These are phyloP conservation scores for Stephanodiscus minutulus DNA, from an alignment of 108 stramenopile species.

Conservation along the genomic window DNA sequence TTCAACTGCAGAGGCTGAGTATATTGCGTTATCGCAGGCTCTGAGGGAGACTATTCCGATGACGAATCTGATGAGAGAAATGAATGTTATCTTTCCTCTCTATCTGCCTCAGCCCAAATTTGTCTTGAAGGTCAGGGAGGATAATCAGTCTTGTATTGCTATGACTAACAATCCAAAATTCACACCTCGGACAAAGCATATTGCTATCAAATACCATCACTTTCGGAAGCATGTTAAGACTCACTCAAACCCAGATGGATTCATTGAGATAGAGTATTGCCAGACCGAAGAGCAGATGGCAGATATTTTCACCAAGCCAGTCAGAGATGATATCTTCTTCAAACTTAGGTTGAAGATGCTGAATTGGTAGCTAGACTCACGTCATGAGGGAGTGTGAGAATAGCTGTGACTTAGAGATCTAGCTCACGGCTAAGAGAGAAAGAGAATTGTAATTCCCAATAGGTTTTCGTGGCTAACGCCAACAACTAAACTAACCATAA, in stretches of 20 bases:
- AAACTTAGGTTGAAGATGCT: slow-evolving; percentile 19
- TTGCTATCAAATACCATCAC: background rate
- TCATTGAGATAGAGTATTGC: slow-evolving; percentile 11
- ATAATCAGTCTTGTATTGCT: slow-evolving; percentile 6
- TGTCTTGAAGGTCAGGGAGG: background rate
- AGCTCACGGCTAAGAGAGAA: no score
- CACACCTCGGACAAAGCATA: background rate
- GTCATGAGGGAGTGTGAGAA: slow-evolving; percentile 12
- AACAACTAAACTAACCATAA: no score
- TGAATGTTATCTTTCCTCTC: slow-evolving; percentile 8
- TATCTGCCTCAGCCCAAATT: background rate
- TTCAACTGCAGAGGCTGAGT: slow-evolving; percentile 37
- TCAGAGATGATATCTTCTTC: slow-evolving; percentile 15
- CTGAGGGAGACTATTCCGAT: slow-evolving; percentile 43
- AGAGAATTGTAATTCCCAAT: no score
- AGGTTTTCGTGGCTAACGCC: no score
- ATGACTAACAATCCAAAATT: slow-evolving; percentile 4
- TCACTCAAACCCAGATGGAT: background rate
- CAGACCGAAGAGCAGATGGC: slow-evolving; percentile 28
- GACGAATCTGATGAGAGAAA: slow-evolving; percentile 23
- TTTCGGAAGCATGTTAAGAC: slow-evolving; percentile 6
- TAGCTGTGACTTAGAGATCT: no score
- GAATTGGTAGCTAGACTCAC: slow-evolving; percentile 27
- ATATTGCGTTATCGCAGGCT: slow-evolving; percentile 20
- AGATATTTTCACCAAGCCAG: slow-evolving; percentile 33